Conservation (phyloP, 495 filamentous ascomycete genomes). For the Podospora australis region DNA sequence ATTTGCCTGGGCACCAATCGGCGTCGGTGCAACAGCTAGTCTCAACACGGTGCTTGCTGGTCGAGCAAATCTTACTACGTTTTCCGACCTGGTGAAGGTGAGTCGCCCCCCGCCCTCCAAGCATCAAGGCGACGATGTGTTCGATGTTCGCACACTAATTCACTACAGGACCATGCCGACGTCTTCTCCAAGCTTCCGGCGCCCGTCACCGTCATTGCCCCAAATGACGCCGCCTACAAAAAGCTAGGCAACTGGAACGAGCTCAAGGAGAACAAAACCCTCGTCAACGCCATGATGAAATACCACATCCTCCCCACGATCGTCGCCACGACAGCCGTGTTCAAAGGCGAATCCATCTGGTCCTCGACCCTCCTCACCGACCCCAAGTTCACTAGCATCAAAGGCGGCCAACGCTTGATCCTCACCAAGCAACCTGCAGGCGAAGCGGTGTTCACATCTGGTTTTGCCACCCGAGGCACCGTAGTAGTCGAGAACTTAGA, state of each 20-base stretch:
- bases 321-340: constrained; percentile 12
- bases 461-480: constrained; percentile 22
- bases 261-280: background rate
- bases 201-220: constrained; percentile 14
- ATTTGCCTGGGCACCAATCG: background rate
- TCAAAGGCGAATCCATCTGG: constrained; percentile 32
- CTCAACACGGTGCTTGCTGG: constrained; percentile 6
- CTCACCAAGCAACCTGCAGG: constrained; percentile 23
- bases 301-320: constrained; percentile 20
- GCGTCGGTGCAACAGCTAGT: background rate
- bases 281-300: constrained; percentile 10
- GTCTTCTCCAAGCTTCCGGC: constrained; percentile 12
- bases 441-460: constrained; percentile 25
- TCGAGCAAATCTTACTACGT: constrained; percentile 11
- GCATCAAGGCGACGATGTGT: no score
- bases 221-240: constrained; percentile 24
- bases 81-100: constrained; percentile 8
- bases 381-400: constrained; percentile 15
- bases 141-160: background rate
- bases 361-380: constrained; percentile 40
- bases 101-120: background rate
- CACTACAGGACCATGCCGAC: constrained; percentile 7
- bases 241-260: constrained; percentile 16
- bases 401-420: constrained; percentile 24
- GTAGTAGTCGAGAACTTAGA: constrained; percentile 19